A percentile compares a stretch with the other conserved stretches of the same genome.
phyloP scores from a whole-genome alignment of 371 early-diverging fungal species.

The Apophysomyces elegans region DNA sequence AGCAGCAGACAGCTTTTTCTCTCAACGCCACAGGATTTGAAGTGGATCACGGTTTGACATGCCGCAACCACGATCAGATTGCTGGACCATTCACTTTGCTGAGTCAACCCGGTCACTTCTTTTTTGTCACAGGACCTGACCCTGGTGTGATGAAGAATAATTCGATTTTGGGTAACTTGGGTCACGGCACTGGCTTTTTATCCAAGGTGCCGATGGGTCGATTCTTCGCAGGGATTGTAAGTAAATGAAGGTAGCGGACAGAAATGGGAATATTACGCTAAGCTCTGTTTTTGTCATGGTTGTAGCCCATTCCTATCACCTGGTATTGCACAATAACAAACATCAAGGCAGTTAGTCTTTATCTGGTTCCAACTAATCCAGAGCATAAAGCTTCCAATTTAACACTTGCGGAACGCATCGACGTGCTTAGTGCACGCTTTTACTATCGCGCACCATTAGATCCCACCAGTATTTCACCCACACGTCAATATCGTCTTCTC shows the following conservation, averaged over 20 bases:
- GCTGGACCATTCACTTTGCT: conserved; percentile 20
- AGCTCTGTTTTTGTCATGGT: background rate
- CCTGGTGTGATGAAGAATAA: conserved; percentile 8
- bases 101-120: conserved; percentile 11
- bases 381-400: background rate
- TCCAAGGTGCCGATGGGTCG: conserved; percentile 15
- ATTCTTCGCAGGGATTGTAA: conserved; percentile 16
- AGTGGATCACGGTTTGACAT: background rate
- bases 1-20: background rate
- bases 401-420: conserved; percentile 6
- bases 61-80: conserved; percentile 9
- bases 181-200: conserved; percentile 12
- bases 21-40: background rate
- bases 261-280: background rate
- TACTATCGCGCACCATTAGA: conserved; percentile 10
- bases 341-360: conserved; percentile 10
- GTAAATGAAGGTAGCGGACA: background rate
- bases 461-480: background rate
- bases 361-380: conserved; percentile 14
- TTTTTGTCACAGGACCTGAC: conserved; percentile 21
- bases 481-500: conserved; percentile 13
- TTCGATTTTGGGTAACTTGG: background rate
- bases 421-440: conserved; percentile 18
- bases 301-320: conserved; percentile 19
- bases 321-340: conserved; percentile 17